phyloP scores from a whole-genome alignment of 495 filamentous ascomycete genomes.

The Xylaria grammica region DNA sequence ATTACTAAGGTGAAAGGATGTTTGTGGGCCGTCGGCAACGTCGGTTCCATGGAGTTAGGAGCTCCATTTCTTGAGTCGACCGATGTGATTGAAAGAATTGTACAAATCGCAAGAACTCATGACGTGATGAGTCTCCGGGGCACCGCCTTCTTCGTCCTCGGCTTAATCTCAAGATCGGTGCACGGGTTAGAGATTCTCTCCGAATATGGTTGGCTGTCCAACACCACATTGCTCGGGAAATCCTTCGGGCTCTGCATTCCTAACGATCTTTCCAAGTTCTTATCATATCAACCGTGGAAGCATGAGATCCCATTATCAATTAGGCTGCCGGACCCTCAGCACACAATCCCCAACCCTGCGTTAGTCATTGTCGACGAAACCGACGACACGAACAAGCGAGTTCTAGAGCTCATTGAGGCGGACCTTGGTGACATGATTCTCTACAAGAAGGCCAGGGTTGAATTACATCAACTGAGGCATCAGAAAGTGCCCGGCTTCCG shows the following conservation, averaged over 20 bases:
- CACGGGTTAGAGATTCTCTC: conserved; percentile 90
- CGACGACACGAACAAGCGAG: conserved; percentile 65
- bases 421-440: conserved; percentile 90
- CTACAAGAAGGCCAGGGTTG: conserved; percentile 74
- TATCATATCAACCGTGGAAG: conserved; percentile 60
- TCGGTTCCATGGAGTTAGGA: conserved; percentile 96
- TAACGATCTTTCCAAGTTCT: conserved; percentile 73
- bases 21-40: conserved; percentile 96
- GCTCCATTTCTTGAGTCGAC: conserved; percentile 88
- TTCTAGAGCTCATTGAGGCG: conserved; percentile 72
- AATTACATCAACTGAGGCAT: conserved; percentile 65
- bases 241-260: conserved; percentile 89
- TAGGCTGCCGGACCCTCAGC: conserved; percentile 45
- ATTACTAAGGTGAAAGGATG: conserved; percentile 96
- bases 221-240: conserved; percentile 79
- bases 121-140: conserved; percentile 91
- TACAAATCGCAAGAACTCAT: conserved; percentile 83
- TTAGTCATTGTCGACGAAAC: conserved; percentile 43
- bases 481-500: conserved; percentile 70
- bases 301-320: conserved; percentile 51
- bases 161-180: conserved; percentile 87
- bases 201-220: conserved; percentile 89
- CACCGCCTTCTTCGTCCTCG: conserved; percentile 94
- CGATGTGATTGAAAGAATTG: conserved; percentile 83
- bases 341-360: conserved; percentile 44